Conservation (phyloP, 2,329 filamentous ascomycete species). For the Botryotinia globosa region DNA sequence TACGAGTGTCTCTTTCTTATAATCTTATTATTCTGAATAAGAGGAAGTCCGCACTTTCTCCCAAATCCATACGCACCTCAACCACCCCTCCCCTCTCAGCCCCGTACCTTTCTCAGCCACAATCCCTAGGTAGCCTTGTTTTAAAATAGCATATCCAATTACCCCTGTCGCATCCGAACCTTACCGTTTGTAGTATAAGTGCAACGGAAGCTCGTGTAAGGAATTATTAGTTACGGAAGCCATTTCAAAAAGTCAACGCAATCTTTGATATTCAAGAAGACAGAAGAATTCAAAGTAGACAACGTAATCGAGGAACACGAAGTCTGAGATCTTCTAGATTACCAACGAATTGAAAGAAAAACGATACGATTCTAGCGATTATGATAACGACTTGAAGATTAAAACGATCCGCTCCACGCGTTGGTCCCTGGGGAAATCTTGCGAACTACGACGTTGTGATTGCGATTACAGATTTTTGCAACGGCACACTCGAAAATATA, state of each 20-base stretch:
- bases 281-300: background rate
- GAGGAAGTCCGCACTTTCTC: background rate
- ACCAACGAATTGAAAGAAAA: background rate
- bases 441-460: slow-evolving; percentile 18
- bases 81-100: background rate
- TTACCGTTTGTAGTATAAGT: slow-evolving; percentile 10
- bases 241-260: slow-evolving; percentile 11
- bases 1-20: background rate
- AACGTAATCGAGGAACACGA: background rate
- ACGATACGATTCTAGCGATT: slow-evolving; percentile 10
- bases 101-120: slow-evolving; percentile 10
- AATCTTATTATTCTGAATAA: background rate
- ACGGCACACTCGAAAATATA: background rate
- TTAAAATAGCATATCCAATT: slow-evolving; percentile 23
- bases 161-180: slow-evolving; percentile 5
- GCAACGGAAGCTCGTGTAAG: slow-evolving; percentile 19
- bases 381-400: slow-evolving; percentile 28
- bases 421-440: slow-evolving; percentile 17
- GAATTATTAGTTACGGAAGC: slow-evolving; percentile 20
- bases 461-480: slow-evolving; percentile 16
- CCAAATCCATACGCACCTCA: background rate
- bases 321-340: too few relatives aligned
- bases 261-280: background rate
- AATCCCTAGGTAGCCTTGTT: slow-evolving; percentile 22
- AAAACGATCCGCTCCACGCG: slow-evolving; percentile 18